Evolutionary conservation across 176 grass and related monocot genomes (phyloP), one percentile per base, ranked within the genome.

Genomic region (Aegilops tauschii): DNA sequence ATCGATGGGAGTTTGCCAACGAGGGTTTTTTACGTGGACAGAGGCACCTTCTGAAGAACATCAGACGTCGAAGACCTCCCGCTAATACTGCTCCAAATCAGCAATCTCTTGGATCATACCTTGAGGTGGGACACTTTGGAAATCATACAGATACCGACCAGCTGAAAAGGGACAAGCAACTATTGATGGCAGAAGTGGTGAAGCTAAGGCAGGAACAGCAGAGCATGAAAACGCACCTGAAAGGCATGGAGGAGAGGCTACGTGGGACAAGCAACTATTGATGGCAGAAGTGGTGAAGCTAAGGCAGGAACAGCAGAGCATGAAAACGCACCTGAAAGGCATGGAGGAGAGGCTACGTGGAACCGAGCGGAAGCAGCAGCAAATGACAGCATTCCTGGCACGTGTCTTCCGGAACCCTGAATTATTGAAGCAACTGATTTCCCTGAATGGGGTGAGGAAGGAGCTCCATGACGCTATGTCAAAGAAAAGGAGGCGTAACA

Each of bases 131-230:
- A 1, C 89, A 90, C 59, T 97, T 97, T 54, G 92, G 93, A 50
- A 88, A 85, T 63, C 92, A 95, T 59, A 77, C 84, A 54, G 91
- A 95, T 85, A 84, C 93, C 23, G 85, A 95, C 76, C 71, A 71
- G 31, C 54, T 97, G 67, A 93, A 92, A 78, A 88, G 95, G 44
- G 95, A 95, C 70, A 93, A 88, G 18, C 91, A 97, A 35, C 56
- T 95, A 70, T 69, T 97, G 79, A 85, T 95, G 83, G 61, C 87
- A 18, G 95, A 97, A 85, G 79, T 97, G 64, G 91, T 97, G 47
- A 97, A 97, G 77, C 85, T 94, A 80, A 89, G 95, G 68, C 95
- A 97, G 81, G 92, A 91, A 76, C 95, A 97, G 77, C 95, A 97
- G 82, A 91, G 89, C 29, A 95, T 91, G 21, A 90, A 80, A 62